Percentiles rank a stretch among this genome's conserved stretches.
phyloP scores from a whole-genome alignment of 495 filamentous ascomycete genomes.

The Tricharina praecox region DNA sequence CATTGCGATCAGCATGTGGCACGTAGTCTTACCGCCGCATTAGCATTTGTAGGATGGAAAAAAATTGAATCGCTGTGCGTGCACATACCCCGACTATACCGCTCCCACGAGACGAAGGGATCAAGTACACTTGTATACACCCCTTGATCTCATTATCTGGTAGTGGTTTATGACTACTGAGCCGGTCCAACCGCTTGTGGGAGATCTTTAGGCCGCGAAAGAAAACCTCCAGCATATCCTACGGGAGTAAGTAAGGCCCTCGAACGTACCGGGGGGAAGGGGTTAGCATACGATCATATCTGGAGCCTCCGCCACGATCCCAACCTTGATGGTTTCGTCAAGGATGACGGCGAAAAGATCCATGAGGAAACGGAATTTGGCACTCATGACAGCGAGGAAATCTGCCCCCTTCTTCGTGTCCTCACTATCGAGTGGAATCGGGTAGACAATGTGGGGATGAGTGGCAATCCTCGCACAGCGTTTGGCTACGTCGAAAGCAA shows the following conservation, averaged over 20 bases:
- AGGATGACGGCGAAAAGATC: background rate
- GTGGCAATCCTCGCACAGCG: constrained; percentile 14
- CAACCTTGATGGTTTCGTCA: constrained; percentile 15
- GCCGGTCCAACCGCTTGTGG: constrained; percentile 14
- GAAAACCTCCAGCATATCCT: constrained; percentile 25
- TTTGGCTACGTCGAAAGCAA: constrained; percentile 8
- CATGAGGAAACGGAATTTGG: constrained; percentile 22
- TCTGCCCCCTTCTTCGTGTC: constrained; percentile 15
- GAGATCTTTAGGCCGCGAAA: constrained; percentile 18
- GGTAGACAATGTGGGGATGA: constrained; percentile 15
- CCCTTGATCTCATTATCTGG: constrained; percentile 12
- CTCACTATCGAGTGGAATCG: constrained; percentile 4
- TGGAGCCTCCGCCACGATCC: constrained; percentile 17
- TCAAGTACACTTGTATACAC: constrained; percentile 16
- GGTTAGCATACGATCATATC: constrained; percentile 18
- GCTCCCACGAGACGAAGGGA: constrained; percentile 11
- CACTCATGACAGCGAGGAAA: constrained; percentile 18
- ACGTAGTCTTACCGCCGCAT: background rate
- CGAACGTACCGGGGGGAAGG: background rate
- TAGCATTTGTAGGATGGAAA: background rate
- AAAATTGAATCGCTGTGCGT: constrained; percentile 12
- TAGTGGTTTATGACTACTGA: constrained; percentile 14
- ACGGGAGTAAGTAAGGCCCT: background rate
- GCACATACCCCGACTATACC: constrained; percentile 16
- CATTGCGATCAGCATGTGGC: constrained; percentile 22